phyloP scores from a whole-genome alignment of 2,329 filamentous ascomycete species.

The Bipolaris victoriae region DNA sequence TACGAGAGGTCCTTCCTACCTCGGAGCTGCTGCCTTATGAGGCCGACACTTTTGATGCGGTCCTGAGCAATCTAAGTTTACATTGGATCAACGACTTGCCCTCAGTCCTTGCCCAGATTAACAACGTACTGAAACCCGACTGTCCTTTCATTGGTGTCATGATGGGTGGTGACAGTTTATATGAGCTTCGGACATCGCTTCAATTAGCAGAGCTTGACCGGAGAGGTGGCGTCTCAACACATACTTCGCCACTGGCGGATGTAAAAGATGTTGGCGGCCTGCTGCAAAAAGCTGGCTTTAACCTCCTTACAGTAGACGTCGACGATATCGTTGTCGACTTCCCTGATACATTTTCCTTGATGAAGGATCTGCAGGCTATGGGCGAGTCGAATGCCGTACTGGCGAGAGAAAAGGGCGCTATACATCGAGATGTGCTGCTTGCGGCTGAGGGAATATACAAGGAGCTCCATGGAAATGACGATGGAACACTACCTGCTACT shows the following conservation, averaged over 20 bases:
- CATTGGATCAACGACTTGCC: conserved; percentile 99
- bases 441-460: conserved; percentile 89
- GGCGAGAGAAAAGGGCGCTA: conserved; percentile 76
- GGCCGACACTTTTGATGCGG: conserved; percentile 81
- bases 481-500: conserved; percentile 76
- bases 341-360: conserved; percentile 85
- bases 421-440: conserved; percentile 82
- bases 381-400: conserved; percentile 90
- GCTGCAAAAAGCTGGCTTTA: conserved; percentile 86
- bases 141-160: conserved; percentile 92
- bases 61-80: conserved; percentile 85
- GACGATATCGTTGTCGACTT: conserved; percentile 98
- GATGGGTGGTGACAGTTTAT: conserved; percentile 93
- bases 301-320: conserved; percentile 93
- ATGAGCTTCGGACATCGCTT: conserved; percentile 88
- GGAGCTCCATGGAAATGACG: conserved; percentile 77
- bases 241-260: conserved; percentile 89
- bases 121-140: conserved; percentile 86
- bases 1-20: conserved; percentile 74
- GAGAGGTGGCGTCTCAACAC: conserved; percentile 87
- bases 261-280: conserved; percentile 89
- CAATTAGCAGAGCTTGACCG: conserved; percentile 92
- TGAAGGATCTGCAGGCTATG: conserved; percentile 96
- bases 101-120: conserved; percentile 81
- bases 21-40: conserved; percentile 79